Evolutionary conservation across 2,329 filamentous ascomycete species (phyloP), one percentile per base, ranked within the genome.

Genomic region (Aspergillus sp.): DNA sequence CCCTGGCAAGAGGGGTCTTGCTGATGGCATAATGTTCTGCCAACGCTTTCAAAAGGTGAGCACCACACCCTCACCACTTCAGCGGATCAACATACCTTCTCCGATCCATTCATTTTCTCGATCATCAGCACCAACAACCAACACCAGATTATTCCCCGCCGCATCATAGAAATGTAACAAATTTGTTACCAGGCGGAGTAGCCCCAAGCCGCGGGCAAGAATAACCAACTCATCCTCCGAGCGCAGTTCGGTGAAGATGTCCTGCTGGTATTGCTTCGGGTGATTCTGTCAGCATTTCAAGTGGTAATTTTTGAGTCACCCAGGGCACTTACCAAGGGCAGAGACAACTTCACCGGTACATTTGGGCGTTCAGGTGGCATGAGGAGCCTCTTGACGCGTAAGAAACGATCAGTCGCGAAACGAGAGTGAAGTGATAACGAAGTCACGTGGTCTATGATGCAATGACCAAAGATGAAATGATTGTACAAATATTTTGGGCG

Each of bases 21-120:
- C 89, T 96, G 63, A 95, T 82, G 50, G 89, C 90, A 62, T 90
- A 90, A 71, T 97, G 90, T 70, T 98, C 93, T 26, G 93, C 93
- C 61, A 98, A 74, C 28, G 90, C 88, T 71, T 46, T 38, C 32
- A 11, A 34, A 29, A 30, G 27, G 48, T 57, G 43, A 57, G 46
- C 31, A 33, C 43, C 9, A 42, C n/a, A 40, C 34, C 7, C 33
- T 8, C 37, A 26, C 9, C 33, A 27, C 9, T 37, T 9, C 19
- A 10, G 32, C 19, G 9, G 38, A 27, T 27, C 19, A 33, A 43
- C 61, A 26, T 60, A 73, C 72, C 70, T 72, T 97, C 93, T 54
- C 93, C 93, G 47, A 98, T 90, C 90, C 91, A 97, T 44, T 85
- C 84, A 79, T 96, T 96, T 62, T 98, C 93, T 47, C 88, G 82